Base-by-base conservation (phyloP, 2,329 filamentous ascomycete species). In the Diaporthe batatas region DNA sequence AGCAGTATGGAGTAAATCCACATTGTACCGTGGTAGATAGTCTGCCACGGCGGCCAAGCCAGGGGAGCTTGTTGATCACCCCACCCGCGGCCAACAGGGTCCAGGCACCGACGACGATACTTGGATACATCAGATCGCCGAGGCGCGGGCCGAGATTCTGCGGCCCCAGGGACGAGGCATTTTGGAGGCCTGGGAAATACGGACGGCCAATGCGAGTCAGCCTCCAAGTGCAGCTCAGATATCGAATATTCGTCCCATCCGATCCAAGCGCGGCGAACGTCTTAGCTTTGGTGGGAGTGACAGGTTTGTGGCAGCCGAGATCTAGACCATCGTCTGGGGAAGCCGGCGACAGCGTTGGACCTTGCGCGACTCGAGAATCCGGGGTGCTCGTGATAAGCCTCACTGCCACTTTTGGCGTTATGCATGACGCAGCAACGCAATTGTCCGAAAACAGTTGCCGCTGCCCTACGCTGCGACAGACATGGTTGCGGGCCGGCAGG, bases 351-450 rank as follows among this genome's bases (percentile, higher is more conserved):
- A 67, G n/a, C 62, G 62, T 39, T 67, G 32, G 6, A 53, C 62
- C 62, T 53, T 67, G 62, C 47, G 32, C 47, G 32, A 39, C 68
- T 42, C 44, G 32, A 44, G 25, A 62, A 62, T 70, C 68, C 55
- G 68, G 68, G 68, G 55, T 47, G 65, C 51, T 65, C 62, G 62
- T 65, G 62, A 39, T 36, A 39, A 42, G 68, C 25, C 39, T 69
- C 65, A 70, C 47, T 69, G 55, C 65, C 55, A 72, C 65, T 49
- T 64, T 64, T 49, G 71, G 64, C 53, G n/a, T 32, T 51, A 68
- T 72, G 71, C 65, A 53, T 67, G 62, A 67, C 62, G 62, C 62
- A 53, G 62, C 62, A 12, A 1, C 62, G 47, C 62, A 53, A 67
- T 21, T 53, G n/a, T 67, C 47, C 62, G 47, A 53, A 67, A 67